These are phyloP conservation scores for Phytophthora quininea DNA, from an alignment of 352 stramenopile genomes.

Conservation along the genomic window DNA sequence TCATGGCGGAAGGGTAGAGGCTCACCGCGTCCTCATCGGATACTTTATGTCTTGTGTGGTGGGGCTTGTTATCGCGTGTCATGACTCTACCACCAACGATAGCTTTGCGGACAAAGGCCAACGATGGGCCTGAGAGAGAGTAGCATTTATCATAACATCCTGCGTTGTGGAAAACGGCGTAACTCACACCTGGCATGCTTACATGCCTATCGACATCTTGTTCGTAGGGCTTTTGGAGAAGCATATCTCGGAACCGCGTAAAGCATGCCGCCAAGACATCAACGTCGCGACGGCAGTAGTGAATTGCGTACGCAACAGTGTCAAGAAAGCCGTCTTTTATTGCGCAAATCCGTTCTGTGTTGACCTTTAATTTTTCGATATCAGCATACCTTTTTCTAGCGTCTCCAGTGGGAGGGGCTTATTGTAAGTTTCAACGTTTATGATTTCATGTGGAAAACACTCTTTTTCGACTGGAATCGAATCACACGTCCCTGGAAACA, in stretches of 20 bases:
- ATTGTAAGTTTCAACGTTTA: conserved; percentile 1
- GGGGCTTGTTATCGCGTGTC: conserved; percentile 9
- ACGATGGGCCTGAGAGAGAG: too few relatives aligned
- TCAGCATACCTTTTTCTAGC: conserved; percentile 3
- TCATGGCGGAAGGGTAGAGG: conserved; percentile 14
- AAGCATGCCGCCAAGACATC: conserved; percentile 9
- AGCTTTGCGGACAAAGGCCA: conserved; percentile 5
- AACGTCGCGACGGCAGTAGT: conserved; percentile 18
- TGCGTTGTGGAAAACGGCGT: neutral
- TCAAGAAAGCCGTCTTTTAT: neutral
- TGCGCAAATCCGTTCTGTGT: conserved; percentile 5
- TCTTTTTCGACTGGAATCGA: conserved; percentile 9
- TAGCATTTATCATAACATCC: conserved; percentile 14
- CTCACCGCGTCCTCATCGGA: conserved; percentile 11
- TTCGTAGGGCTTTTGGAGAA: neutral
- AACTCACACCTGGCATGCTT: too few relatives aligned
- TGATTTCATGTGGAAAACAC: conserved; percentile 11
- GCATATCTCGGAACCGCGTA: conserved; percentile 3
- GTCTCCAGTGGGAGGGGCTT: conserved; percentile 1
- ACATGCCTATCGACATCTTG: conserved; percentile 1
- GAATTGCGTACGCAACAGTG: conserved; percentile 10
- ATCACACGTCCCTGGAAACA: conserved; percentile 5
- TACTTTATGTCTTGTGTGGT: conserved; percentile 8
- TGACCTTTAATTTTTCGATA: conserved; percentile 4
- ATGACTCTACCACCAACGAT: conserved; percentile 12